Base-by-base conservation (phyloP, 495 filamentous ascomycete genomes). In the Corynascus novoguineensis region DNA sequence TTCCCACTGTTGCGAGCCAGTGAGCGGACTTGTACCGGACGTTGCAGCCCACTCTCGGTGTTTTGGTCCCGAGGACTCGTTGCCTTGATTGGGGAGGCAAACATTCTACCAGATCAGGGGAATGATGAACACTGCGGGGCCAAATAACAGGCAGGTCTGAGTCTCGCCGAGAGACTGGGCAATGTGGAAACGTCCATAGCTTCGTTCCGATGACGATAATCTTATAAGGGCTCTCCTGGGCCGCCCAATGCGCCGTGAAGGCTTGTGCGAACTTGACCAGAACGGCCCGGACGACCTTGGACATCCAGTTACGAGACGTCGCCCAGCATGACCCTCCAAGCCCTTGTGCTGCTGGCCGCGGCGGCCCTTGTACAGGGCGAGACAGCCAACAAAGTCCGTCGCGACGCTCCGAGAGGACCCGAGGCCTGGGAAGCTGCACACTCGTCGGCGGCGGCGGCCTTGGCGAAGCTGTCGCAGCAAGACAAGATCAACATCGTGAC, bases 401-500 rank as follows among this genome's bases (percentile, higher is more conserved):
- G 59, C 22, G 49, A 53, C 17, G 59, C 37, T 1, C 55, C 65
- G 1, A 34, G 50, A 8, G 63, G 58, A 10, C 17, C 63, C 12
- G 54, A 44, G 1, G 64, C 58, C 1, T 87, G 83, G 84, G 72
- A 67, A 2, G 62, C 70, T 0, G 84, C 84, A 10, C 79, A 85
- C 59, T 59, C 72, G n/a, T 81, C 82, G 59, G 83, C 84, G 1
- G 67, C 67, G 22, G 60, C 76, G 1, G 78, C 82, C 5, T 63
- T 87, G 6, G 62, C 73, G 0, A 81, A 78, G 60, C 66, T 88
- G 22, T 82, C 75, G 2, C 75, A 76, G 44, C 67, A 72, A 22
- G 80, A 87, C 57, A 87, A 87, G 60, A 68, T 84, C 60, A 76
- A 72, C 50, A 80, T 88, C 22, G 84, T 84, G 2, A 82, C 81